These are phyloP conservation scores for Phytopythium mirpurense DNA, from an alignment of 352 stramenopile species.

Conservation along the genomic window DNA sequence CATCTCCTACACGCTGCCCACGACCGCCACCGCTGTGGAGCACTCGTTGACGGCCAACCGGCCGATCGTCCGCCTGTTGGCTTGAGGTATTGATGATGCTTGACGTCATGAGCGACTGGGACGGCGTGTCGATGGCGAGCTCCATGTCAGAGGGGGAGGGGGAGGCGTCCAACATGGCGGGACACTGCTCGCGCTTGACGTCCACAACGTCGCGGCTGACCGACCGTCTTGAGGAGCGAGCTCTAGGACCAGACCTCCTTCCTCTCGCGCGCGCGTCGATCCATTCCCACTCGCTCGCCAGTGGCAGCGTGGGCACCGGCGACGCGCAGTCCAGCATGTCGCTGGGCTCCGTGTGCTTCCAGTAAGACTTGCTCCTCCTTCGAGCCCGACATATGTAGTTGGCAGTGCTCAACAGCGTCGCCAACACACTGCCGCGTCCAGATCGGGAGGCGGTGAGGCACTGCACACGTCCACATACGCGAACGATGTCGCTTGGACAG, in stretches of 20 bases:
- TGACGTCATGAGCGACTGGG: no score
- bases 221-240: slow-evolving; percentile 28
- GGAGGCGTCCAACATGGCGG: background rate
- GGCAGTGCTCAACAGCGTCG: slow-evolving; percentile 32
- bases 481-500: no score
- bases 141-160: no score
- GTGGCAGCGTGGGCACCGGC: slow-evolving; percentile 29
- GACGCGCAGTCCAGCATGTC: slow-evolving; percentile 34
- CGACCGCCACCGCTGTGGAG: no score
- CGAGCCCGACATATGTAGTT: slow-evolving; percentile 33
- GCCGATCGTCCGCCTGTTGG: no score
- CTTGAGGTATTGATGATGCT: no score
- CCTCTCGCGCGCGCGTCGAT: slow-evolving; percentile 7
- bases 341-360: slow-evolving; percentile 44
- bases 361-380: slow-evolving; percentile 37
- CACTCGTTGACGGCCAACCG: no score
- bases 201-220: slow-evolving; percentile 35
- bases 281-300: slow-evolving; percentile 26
- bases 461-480: no score
- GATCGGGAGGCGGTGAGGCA: no score
- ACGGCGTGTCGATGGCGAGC: no score
- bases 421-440: no score
- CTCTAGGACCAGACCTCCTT: slow-evolving; percentile 35
- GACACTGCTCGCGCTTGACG: slow-evolving; percentile 31
- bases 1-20: no score